Evolutionary conservation across 352 stramenopile genomes (phyloP), one percentile per base, ranked within the genome.

Genomic region (Globisporangium paddicum): DNA sequence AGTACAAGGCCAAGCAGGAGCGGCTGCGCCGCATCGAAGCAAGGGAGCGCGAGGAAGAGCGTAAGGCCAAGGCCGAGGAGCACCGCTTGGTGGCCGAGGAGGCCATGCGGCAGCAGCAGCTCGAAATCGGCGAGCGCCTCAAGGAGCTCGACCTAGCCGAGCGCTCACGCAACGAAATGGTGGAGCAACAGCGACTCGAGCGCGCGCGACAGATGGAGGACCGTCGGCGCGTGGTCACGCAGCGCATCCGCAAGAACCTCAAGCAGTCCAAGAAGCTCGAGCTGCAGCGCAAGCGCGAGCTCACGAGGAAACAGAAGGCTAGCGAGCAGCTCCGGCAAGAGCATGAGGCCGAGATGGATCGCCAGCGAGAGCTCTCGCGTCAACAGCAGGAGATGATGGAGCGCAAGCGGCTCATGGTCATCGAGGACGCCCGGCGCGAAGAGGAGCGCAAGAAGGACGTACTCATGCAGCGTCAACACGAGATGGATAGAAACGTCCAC

Each of bases 1-100:
- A 91, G 58, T 69, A 95, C 55, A 93, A 91, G 34, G 71, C 77
- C n/a, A 77, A 75, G 30, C 72, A 96, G 58, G 86, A 96, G 2
- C 72, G 75, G 16, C 37, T 94, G 19, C 63, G 76, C 3, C 72
- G 67, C 2, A 72, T 92, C n/a, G 81, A 96, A 55, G 79, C 78
- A 0, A 66, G 77, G 7, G 72, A 89, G 14, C 73, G 73, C 1
- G 84, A 93, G 9, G 81, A 90, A 52, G 84, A 91, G 41, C 75
- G 84, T 6, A 88, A 88, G 48, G 52, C 72, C 5, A 93, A 90
- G 48, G 78, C 84, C 0, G 81, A 91, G 48, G 81, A 93, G 62
- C 81, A 92, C 35, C 74, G 79, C 1, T 60, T 72, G 1, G 63
- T 82, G 60, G 84, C 81, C 2, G 84, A 90, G 55, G 46, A 63